A percentile compares a stretch with the other conserved stretches of the same genome.
These are phyloP conservation scores for Isatis lusitanica DNA, from an alignment of 441 rosid species.

Conservation along the genomic window DNA sequence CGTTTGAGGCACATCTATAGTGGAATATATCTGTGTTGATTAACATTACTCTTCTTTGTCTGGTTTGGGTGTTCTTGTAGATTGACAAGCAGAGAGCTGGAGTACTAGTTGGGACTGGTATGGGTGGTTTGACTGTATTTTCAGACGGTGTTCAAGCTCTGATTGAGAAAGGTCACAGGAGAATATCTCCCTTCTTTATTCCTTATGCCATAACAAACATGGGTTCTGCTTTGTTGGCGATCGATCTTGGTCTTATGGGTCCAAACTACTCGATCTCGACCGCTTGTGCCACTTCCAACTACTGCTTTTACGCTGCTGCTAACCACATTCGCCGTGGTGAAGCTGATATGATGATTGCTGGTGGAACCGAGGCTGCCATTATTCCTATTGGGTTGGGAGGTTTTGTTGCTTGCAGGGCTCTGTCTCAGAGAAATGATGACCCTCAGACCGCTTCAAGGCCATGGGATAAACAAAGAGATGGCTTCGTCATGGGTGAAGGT, in stretches of 20 bases:
- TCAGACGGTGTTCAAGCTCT: constrained; percentile 83
- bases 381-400: constrained; percentile 97
- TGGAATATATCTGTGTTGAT: neutral
- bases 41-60: neutral
- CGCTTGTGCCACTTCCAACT: constrained; percentile 96
- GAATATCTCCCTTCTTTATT: constrained; percentile 87
- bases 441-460: constrained; percentile 97
- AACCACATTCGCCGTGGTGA: constrained; percentile 96
- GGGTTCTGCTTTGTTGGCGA: constrained; percentile 91
- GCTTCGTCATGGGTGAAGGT: constrained; percentile 99
- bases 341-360: constrained; percentile 96
- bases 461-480: constrained; percentile 93
- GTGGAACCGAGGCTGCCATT: constrained; percentile 97
- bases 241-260: constrained; percentile 95
- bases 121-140: constrained; percentile 94
- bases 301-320: constrained; percentile 97
- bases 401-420: constrained; percentile 94
- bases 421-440: constrained; percentile 95
- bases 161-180: constrained; percentile 83
- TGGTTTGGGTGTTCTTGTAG: constrained; percentile 43
- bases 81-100: constrained; percentile 79
- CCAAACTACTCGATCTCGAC: constrained; percentile 97
- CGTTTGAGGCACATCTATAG: neutral
- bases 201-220: constrained; percentile 94
- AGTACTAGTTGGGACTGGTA: constrained; percentile 94